Conservation (phyloP, 1,284 basidiomycete species). For the Puccinia hordei region DNA sequence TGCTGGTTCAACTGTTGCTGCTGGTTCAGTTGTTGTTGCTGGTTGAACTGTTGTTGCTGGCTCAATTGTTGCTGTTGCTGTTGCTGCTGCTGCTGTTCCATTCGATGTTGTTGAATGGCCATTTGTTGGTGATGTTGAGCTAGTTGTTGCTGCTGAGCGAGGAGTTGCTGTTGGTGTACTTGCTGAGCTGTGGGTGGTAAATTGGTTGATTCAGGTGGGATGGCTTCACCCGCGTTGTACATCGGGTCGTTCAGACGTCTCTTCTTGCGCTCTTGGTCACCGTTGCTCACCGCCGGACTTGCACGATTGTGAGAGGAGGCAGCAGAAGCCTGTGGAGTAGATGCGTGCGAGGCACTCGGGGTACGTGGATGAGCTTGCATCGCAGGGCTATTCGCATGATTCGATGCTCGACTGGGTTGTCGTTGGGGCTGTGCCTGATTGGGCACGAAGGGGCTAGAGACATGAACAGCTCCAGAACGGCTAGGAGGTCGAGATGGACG, state of each 20-base stretch:
- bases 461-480: constrained; percentile 36
- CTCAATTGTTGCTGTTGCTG: no score
- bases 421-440: constrained; percentile 38
- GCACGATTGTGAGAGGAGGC: constrained; percentile 21
- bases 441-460: constrained; percentile 24
- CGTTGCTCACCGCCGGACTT: constrained; percentile 33
- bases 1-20: constrained; percentile 10
- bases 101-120: no score
- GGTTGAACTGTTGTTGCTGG: constrained; percentile 4
- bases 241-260: constrained; percentile 33
- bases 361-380: constrained; percentile 41
- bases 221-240: background rate
- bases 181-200: constrained; percentile 3
- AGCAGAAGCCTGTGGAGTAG: constrained; percentile 44
- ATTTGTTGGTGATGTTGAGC: background rate
- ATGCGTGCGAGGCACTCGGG: constrained; percentile 27
- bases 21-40: constrained; percentile 17
- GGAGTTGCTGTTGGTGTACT: no score
- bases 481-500: constrained; percentile 44
- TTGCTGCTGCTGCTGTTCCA: no score
- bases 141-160: constrained; percentile 2
- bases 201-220: background rate
- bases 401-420: constrained; percentile 38
- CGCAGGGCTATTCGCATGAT: constrained; percentile 41
- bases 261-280: constrained; percentile 50